phyloP scores from a whole-genome alignment of 1,284 basidiomycete species.

The Rhodotorula glutinis region DNA sequence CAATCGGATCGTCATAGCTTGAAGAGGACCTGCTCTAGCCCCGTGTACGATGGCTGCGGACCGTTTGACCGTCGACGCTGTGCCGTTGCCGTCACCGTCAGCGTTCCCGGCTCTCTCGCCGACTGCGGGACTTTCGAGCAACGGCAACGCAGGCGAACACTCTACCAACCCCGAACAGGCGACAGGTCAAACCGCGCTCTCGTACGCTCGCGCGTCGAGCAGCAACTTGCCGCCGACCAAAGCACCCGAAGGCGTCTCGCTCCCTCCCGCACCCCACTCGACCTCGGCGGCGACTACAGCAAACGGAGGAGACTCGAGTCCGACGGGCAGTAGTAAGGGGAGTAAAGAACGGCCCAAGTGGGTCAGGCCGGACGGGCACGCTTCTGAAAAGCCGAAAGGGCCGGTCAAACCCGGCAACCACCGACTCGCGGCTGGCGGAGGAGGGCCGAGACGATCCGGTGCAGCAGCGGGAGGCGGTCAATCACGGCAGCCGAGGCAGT shows the following conservation, averaged over 20 bases:
- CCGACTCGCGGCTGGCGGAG: not conserved
- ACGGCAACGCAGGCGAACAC: not conserved
- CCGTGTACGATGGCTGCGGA: too few species aligned
- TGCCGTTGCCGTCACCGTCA: constrained; percentile 1
- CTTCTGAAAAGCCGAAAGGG: not conserved
- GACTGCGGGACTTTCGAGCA: too few species aligned
- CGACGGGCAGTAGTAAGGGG: not conserved
- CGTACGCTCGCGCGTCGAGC: constrained; percentile 16
- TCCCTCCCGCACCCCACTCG: constrained; percentile 10
- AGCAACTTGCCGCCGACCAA: constrained; percentile 17
- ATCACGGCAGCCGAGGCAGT: too few species aligned
- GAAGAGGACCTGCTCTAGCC: too few species aligned
- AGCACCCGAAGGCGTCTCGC: constrained; percentile 16
- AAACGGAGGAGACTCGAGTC: too few species aligned
- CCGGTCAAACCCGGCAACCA: not conserved
- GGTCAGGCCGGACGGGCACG: constrained; percentile 1
- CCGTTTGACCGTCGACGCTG: not conserved
- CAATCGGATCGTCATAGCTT: too few species aligned
- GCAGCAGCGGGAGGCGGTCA: too few species aligned
- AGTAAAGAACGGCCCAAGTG: not conserved
- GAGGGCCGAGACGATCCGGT: too few species aligned
- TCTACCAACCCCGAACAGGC: not conserved
- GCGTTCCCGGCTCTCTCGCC: constrained; percentile 12
- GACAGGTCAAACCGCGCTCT: not conserved
- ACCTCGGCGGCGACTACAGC: not conserved